Evolutionary conservation across 2,329 filamentous ascomycete genomes (phyloP).

Genomic region (Trichoderma koningiopsis): DNA sequence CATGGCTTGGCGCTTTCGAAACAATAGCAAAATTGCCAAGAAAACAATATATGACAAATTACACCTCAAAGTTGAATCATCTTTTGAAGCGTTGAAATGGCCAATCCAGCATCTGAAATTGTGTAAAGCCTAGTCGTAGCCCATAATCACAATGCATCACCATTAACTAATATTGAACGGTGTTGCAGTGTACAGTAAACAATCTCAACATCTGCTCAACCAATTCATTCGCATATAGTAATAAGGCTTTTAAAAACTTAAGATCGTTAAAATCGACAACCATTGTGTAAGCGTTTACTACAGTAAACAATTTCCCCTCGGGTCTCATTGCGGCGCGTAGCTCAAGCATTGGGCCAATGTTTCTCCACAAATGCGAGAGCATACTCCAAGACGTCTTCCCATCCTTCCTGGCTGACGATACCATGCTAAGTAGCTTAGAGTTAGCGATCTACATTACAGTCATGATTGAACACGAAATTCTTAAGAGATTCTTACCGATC

Average conservation of each 20-base stretch:
- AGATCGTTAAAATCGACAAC: no score
- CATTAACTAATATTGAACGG: no score
- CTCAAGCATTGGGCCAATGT: not conserved
- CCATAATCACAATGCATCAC: no score
- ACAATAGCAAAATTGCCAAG: not conserved
- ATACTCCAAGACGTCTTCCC: not conserved
- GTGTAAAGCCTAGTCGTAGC: no score
- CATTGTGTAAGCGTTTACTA: not conserved
- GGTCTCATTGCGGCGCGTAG: not conserved
- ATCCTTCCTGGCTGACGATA: not conserved
- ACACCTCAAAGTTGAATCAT: no score
- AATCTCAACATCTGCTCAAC: no score
- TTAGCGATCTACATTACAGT: not conserved
- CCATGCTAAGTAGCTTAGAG: not conserved
- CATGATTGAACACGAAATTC: not conserved
- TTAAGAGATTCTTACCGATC: not conserved
- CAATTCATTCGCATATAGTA: no score
- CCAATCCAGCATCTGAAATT: not conserved
- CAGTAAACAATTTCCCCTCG: not conserved
- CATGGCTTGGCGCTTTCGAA: no score
- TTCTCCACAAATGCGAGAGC: not conserved
- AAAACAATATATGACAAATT: not conserved
- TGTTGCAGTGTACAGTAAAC: no score
- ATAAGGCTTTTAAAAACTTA: no score
- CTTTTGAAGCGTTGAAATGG: not conserved